Evolutionary conservation across 2,329 filamentous ascomycete species (phyloP), one percentile per base, ranked within the genome.

Genomic region (Diaporthe vexans): DNA sequence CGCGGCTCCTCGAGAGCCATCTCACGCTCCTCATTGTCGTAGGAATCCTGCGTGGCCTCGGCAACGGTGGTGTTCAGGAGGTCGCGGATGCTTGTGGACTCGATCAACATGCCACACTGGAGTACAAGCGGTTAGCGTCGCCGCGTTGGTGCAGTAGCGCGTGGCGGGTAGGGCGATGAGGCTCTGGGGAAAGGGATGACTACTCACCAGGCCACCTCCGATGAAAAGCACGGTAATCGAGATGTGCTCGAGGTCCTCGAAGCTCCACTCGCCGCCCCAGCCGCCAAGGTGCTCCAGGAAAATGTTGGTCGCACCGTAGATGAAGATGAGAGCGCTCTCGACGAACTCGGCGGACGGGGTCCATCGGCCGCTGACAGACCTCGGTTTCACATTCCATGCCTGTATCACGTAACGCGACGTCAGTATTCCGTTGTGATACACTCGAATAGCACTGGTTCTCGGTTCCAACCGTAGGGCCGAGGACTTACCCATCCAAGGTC

Each of bases 151-250:
- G 73, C 48, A 75, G 74, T 74, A 72, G 67, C 67, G 74, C 67
- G 58, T 68, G 35, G n/a, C 65, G 37, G 54, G 35, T 29, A 26
- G 5, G 57, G 48, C 15, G 59, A 37, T 51, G 57, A 56, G 71
- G 29, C 63, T 73, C 56, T 51, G 58, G 56, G 59, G 21, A 15
- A 13, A 58, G 46, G 33, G 4, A 26, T 9, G 15, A 54, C 29
- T 40, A 87, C 91, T 87, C 84, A 95, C 93, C 84, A 98, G 81
- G 61, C 97, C 96, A 77, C 95, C 96, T 72, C 96, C 96, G 76
- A 98, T 94, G 85, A 98, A 98, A 82, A 98, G 91, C 61, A 98
- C 88, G 0, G 96, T 95, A 79, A 98, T 98, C 17, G 95, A 96
- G 61, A 97, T 86, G 82, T 98, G 97, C 84, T 98, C 95, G 26